Evolutionary conservation across 2,329 filamentous ascomycete genomes (phyloP).

Genomic region (Colletotrichum cereale): DNA sequence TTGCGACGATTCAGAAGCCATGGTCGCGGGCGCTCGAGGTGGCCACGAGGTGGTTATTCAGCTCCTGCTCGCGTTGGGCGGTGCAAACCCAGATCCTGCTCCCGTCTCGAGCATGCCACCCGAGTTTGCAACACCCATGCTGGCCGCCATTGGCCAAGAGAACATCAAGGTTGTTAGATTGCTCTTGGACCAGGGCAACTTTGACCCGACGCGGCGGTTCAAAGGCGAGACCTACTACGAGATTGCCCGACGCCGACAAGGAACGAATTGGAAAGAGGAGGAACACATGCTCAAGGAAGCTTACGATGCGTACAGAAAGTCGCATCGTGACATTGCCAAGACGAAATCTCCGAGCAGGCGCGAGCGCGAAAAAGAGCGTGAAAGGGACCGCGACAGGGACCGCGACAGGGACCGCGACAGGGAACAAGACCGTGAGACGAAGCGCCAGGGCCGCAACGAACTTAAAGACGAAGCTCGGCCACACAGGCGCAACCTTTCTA

Average conservation of each 20-base stretch:
- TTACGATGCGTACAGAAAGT: conserved; percentile 74
- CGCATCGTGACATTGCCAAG: conserved; percentile 61
- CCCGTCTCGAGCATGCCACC: conserved; percentile 70
- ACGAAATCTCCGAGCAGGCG: conserved; percentile 63
- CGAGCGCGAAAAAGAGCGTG: conserved; percentile 50
- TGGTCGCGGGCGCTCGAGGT: conserved; percentile 91
- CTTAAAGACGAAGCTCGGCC: conserved; percentile 57
- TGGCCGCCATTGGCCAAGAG: conserved; percentile 90
- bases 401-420: conserved; percentile 49
- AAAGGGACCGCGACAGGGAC: conserved; percentile 42
- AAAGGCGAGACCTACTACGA: conserved; percentile 88
- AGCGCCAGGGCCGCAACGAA: conserved; percentile 58
- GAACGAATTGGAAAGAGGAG: conserved; percentile 92
- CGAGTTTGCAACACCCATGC: conserved; percentile 90
- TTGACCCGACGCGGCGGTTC: conserved; percentile 84
- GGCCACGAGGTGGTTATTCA: conserved; percentile 91
- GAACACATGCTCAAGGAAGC: conserved; percentile 82
- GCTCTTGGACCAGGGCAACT: conserved; percentile 79
- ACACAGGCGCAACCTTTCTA: conserved; percentile 62
- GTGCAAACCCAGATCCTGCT: conserved; percentile 75
- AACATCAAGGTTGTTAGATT: conserved; percentile 88
- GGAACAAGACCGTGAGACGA: conserved; percentile 58
- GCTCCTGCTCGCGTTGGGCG: conserved; percentile 77
- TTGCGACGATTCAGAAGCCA: conserved; percentile 82
- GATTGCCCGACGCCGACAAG: conserved; percentile 83